phyloP scores from a whole-genome alignment of 208 protist species.

The Leishmania gerbilli region DNA sequence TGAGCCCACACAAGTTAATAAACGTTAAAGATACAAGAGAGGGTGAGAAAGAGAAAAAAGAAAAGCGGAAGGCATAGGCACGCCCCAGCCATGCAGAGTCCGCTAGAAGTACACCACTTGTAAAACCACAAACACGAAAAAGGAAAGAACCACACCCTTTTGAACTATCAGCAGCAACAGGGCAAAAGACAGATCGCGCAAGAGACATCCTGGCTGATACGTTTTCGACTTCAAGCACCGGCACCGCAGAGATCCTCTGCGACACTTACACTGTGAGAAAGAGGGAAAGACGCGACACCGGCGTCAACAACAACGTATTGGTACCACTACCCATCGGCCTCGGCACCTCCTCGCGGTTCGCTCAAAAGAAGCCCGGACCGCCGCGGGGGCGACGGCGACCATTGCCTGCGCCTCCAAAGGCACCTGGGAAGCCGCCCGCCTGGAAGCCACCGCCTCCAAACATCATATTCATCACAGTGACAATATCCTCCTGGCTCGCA shows the following conservation, averaged over 20 bases:
- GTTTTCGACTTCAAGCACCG: neutral
- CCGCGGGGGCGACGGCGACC: slow-evolving; percentile 30
- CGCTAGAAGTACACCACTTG: neutral
- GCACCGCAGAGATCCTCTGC: slow-evolving; percentile 4
- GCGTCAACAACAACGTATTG: neutral
- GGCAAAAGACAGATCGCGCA: neutral
- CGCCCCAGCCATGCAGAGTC: neutral
- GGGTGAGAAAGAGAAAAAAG: neutral
- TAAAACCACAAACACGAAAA: neutral
- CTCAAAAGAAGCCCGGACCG: slow-evolving; percentile 36
- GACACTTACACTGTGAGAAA: neutral
- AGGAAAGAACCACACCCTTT: neutral
- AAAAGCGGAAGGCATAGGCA: neutral
- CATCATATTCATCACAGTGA: slow-evolving; percentile 71
- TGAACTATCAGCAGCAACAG: neutral
- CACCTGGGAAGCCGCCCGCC: slow-evolving; percentile 15
- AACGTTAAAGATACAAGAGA: neutral
- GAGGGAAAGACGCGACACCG: neutral
- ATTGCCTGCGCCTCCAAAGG: slow-evolving; percentile 18
- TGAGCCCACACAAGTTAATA: neutral
- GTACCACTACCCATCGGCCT: neutral
- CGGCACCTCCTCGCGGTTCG: neutral
- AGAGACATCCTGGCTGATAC: neutral
- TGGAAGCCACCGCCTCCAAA: slow-evolving; percentile 36
- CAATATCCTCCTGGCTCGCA: slow-evolving; percentile 40